Percentiles rank a stretch among this genome's conserved stretches.
These are phyloP conservation scores for Monosporascus sp. DNA, from an alignment of 2,329 filamentous ascomycete species.

Conservation along the genomic window DNA sequence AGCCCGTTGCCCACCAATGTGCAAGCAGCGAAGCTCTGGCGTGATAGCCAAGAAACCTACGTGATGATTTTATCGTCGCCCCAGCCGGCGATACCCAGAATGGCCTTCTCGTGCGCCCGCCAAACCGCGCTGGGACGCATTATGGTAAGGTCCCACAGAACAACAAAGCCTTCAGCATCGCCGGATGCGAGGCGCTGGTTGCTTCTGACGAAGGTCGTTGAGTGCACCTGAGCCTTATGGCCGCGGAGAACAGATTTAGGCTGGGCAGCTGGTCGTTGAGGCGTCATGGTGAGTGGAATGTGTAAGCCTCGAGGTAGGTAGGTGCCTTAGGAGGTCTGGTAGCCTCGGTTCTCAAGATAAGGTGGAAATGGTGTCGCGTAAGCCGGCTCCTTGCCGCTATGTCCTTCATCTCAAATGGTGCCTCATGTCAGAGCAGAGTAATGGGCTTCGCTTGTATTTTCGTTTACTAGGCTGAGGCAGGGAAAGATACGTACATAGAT, in stretches of 20 bases:
- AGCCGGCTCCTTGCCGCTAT: too few relatives aligned
- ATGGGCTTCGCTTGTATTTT: too few relatives aligned
- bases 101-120: slow-evolving; percentile 73
- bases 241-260: slow-evolving; percentile 71
- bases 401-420: too few relatives aligned
- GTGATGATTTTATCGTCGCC: slow-evolving; percentile 71
- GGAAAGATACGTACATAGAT: too few relatives aligned
- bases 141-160: slow-evolving; percentile 77
- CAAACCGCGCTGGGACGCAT: slow-evolving; percentile 81
- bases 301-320: background rate
- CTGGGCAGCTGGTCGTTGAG: slow-evolving; percentile 28
- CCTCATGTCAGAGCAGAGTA: too few relatives aligned
- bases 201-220: slow-evolving; percentile 62
- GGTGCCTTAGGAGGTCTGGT: too few relatives aligned
- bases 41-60: slow-evolving; percentile 45
- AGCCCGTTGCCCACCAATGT: slow-evolving; percentile 4
- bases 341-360: too few relatives aligned
- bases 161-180: slow-evolving; percentile 84
- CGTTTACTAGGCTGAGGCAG: too few relatives aligned
- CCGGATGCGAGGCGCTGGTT: slow-evolving; percentile 79
- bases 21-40: slow-evolving; percentile 1
- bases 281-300: slow-evolving; percentile 9
- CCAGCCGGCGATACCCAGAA: slow-evolving; percentile 72
- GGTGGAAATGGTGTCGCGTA: too few relatives aligned
- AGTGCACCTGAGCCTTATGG: slow-evolving; percentile 75